Base-by-base conservation (phyloP, 2,329 filamentous ascomycete species). In the Thielaviopsis punctulata region DNA sequence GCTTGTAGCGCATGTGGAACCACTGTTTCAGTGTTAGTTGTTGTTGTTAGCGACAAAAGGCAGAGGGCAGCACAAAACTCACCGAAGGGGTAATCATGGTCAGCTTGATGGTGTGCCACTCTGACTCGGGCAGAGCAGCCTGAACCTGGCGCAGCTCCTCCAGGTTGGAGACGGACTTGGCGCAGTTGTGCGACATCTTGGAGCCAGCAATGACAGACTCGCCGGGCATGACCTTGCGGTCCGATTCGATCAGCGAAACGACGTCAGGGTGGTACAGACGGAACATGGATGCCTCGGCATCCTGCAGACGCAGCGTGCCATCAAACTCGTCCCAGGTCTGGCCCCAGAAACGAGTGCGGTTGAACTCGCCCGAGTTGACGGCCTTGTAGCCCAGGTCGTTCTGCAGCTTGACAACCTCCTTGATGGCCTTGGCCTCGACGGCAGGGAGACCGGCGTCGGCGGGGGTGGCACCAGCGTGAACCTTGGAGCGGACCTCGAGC, bases 341-440 rank as follows among this genome's bases (percentile, higher is more conserved):
- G 15, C 73, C 72, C 72, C 72, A 73, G 62, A 72, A 72, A 45
- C 69, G 67, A 13, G 70, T 73, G 48, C 72, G 70, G 58, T 66
- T 68, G 62, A 81, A 88, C 66, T 89, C 84, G 62, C 84, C 84
- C 58, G 80, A 81, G 43, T 76, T 83, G 53, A 87, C 71, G 23
- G 76, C 78, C 56, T 77, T 76, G 62, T 82, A 75, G 46, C 82
- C 79, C 1, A 83, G 70, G 52, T 81, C 73, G 52, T 74, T 73
- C 69, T 88, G 84, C 55, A 80, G 69, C 62, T 80, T 73, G 52
- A 87, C 79, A 22, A 86, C 77, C 10, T 83, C 72, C 45, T 72
- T 73, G 57, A 86, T 76, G 33, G 81, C 72, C 62, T 75, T 72
- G 60, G 80, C 75, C 65, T 89, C 84, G 22, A 82, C 65, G 1